phyloP scores from a whole-genome alignment of 108 stramenopile species.

The Fragilaria crotonensis region DNA sequence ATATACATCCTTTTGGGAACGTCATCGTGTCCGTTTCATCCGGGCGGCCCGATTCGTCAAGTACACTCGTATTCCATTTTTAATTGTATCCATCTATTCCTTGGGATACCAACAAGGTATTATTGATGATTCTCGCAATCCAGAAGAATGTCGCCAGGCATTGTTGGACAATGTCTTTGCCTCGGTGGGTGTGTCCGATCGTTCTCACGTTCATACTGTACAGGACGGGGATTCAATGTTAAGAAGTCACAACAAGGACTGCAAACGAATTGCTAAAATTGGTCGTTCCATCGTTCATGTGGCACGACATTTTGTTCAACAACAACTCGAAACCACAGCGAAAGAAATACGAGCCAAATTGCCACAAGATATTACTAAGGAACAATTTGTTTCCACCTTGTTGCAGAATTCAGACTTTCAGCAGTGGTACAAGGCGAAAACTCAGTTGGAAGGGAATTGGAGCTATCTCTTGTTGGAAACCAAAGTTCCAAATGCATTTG shows the following conservation, averaged over 20 bases:
- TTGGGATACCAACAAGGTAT: constrained; percentile 76
- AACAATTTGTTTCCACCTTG: constrained; percentile 8
- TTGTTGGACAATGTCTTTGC: constrained; percentile 11
- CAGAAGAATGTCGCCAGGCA: constrained; percentile 4
- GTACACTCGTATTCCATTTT: constrained; percentile 49
- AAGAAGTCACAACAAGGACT: not conserved
- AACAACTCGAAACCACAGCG: constrained; percentile 22
- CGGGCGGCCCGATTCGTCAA: constrained; percentile 25
- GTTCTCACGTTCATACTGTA: not conserved
- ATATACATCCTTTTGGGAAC: too few relatives aligned
- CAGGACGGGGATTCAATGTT: not conserved
- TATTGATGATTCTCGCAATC: constrained; percentile 26
- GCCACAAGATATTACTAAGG: constrained; percentile 7
- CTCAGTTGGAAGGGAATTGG: constrained; percentile 36
- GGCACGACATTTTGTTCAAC: constrained; percentile 21
- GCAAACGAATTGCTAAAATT: constrained; percentile 18
- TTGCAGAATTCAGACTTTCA: constrained; percentile 21
- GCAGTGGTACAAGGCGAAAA: constrained; percentile 30
- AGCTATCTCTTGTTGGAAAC: constrained; percentile 52
- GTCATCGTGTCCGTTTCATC: too few relatives aligned
- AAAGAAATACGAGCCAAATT: constrained; percentile 14
- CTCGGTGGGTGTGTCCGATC: constrained; percentile 7
- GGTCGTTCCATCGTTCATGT: constrained; percentile 29
- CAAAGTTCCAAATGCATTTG: constrained; percentile 74
- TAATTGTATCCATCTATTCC: constrained; percentile 52